Base-by-base conservation (phyloP, 768 basidiomycete species). In the Paxillus ammoniavirescens region DNA sequence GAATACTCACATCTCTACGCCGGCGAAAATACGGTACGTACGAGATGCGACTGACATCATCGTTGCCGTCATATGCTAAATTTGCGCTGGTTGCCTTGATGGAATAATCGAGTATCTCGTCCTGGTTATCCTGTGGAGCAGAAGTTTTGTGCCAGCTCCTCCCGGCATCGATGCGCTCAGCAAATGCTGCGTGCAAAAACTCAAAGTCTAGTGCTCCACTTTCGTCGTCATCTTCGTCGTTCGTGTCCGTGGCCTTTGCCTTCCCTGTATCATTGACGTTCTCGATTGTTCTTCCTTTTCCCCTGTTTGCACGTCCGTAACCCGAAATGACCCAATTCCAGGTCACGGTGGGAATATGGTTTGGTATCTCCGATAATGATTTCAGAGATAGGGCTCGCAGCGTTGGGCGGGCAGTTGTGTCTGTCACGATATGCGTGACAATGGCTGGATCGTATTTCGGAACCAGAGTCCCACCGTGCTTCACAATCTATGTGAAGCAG, bases 381-480 rank as follows among this genome's bases (percentile, higher is more conserved):
- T 75, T 81, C 18, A 86, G 61, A 1, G 81, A 81, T 3, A 86
- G 69, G 1, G 76, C 68, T 14, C 49, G 57, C n/a, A 73, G 50
- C 3, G 75, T 68, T 5, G 56, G 51, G 26, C 57, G 62, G 53
- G 61, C 44, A 17, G 55, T 57, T 2, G 62, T 60, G 47, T 82
- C 82, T 7, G 82, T 82, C 31, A 91, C 75, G 49, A 92, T 84
- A 60, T 90, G 86, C 4, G 89, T 89, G 28, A 86, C 80, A 8
- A 65, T 56, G 5, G 61, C 56, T 3, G 81, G 71, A 56, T 91
- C 83, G 60, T 80, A 91, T 35, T 61, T 71, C 2, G 86, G 77
- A 37, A 81, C 68, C 23, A 91, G 71, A 18, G 75, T 80, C 42
- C 81, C 90, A 10, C 90, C 90, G 56, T 81, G 71, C 54, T 73